Conservation (phyloP, 352 stramenopile genomes). For the Globisporangium splendens region DNA sequence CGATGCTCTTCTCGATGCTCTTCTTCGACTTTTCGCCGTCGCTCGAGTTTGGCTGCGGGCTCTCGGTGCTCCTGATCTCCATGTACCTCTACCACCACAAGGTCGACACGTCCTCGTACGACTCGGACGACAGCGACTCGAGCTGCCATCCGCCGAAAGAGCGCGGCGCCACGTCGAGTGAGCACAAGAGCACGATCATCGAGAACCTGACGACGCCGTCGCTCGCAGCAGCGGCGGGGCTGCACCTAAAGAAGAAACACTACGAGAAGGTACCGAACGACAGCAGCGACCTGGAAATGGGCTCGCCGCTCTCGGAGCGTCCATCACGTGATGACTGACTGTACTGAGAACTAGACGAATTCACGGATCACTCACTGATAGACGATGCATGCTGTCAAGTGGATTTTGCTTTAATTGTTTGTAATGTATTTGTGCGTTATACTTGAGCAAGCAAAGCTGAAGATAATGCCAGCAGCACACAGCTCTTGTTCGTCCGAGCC, state of each 20-base stretch:
- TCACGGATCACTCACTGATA: too few species aligned
- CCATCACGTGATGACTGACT: too few species aligned
- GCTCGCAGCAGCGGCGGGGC: constrained; percentile 17
- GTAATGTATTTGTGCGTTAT: too few species aligned
- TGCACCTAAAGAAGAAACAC: constrained; percentile 56
- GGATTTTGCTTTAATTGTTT: too few species aligned
- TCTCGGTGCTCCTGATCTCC: constrained; percentile 76
- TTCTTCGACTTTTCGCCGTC: constrained; percentile 83
- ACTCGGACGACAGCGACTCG: constrained; percentile 11
- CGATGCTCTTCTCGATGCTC: constrained; percentile 83
- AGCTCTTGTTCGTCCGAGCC: too few species aligned
- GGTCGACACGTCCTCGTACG: constrained; percentile 21
- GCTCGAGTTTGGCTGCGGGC: constrained; percentile 79
- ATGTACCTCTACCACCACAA: constrained; percentile 89
- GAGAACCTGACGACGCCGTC: constrained; percentile 8
- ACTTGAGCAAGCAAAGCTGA: too few species aligned
- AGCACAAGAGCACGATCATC: constrained; percentile 8
- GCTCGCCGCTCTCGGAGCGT: constrained; percentile 10
- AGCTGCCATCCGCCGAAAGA: background rate
- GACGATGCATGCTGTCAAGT: too few species aligned
- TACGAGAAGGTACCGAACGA: constrained; percentile 47
- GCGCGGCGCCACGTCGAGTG: background rate
- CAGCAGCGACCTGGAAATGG: constrained; percentile 30
- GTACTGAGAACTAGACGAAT: too few species aligned
- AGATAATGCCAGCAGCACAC: too few species aligned